Base-by-base conservation (phyloP, 2,329 filamentous ascomycete species). In the Calonectria pauciramosa region DNA sequence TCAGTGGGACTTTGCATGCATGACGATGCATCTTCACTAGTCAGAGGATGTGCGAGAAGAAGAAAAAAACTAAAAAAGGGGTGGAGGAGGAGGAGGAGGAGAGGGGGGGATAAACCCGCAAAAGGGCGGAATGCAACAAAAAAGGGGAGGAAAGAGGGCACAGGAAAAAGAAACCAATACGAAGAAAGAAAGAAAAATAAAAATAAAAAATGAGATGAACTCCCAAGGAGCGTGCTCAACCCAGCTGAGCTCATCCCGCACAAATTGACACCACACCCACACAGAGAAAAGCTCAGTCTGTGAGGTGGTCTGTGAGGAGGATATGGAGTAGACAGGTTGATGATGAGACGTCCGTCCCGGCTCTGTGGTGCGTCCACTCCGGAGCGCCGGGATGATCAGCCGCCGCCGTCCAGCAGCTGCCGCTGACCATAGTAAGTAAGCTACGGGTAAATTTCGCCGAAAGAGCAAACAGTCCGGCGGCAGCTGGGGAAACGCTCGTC, bases 1-100 rank as follows among this genome's bases (percentile, higher is more conserved):
- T 41, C 56, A 41, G 34, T 63, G 56, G 56, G 56, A 41, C 34
- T 41, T 63, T 41, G 23, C 56, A 63, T 63, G 56, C 34, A 63
- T 63, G 56, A 63, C 36, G 56, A 63, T 63, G 56, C 56, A 63
- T 63, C 56, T 44, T 47, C 63, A 16, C 59, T 65, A 70, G 34
- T 30, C 23, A 41, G n/a, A 41, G 8, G 41, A 66, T 30, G 54
- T 47, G 28, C n/a, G 20, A 47, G 41, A 47, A 47, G n/a, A n/a
- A n/a, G n/a, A 41, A 44, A 34, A n/a, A 23, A 23, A 30, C n/a
- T 52, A 54, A n/a, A 38, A n/a, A 47, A 47, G 44, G 44, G 44
- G 44, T 7, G n/a, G 44, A 47, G 44, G 44, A n/a, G n/a, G n/a
- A n/a, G n/a, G n/a, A n/a, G n/a, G n/a, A n/a, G 41, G 20, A 11